Base-by-base conservation (phyloP, 805 yeast species). In the Schizosaccharomyces octosporus region DNA sequence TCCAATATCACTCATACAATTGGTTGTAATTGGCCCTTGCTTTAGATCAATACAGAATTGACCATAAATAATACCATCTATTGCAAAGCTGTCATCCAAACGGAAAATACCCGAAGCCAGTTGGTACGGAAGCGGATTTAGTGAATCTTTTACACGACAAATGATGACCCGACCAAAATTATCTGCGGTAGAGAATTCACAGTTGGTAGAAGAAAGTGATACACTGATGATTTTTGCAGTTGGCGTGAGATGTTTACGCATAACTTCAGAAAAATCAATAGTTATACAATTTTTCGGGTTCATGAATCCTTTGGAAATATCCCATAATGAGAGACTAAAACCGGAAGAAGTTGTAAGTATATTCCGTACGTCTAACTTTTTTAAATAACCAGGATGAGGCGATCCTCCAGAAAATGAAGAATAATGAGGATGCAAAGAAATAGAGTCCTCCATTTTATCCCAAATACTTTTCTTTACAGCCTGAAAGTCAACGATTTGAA, bases 241-340 rank as follows among this genome's bases (percentile, higher is more conserved):
- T 0, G 72, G 70, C 0, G 78, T 72, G 59, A 76, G 73, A 63
- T 75, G 74, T 48, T 82, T 65, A 15, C 81, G 75, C 54, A 74
- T 72, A 0, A 81, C 71, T 11, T 83, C 73, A 66, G 80, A 78
- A 45, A 83, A 76, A 64, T 82, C 85, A 65, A 84, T 72, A 3
- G 81, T 81, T 5, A 57, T 21, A 13, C 29, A 27, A n/a, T 79
- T 73, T 7, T 78, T 72, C 48, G 81, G 82, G 62, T 77, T 81
- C 24, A 67, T 61, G 64, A 86, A 95, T 24, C 85, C 84, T 62
- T 82, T 80, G 0, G 94, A 81, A 0, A 87, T 83, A 71, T 90
- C 95, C 79, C 87, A 82, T 7, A 93, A 70, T 63, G 94, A 77
- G 0, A 93, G 81, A 36, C 79, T 76, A 0, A 97, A 98, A 67